A percentile compares a stretch with the other conserved stretches of the same genome.
phyloP scores from a whole-genome alignment of 805 yeast genomes.

The Sugiyamaella smithiae region DNA sequence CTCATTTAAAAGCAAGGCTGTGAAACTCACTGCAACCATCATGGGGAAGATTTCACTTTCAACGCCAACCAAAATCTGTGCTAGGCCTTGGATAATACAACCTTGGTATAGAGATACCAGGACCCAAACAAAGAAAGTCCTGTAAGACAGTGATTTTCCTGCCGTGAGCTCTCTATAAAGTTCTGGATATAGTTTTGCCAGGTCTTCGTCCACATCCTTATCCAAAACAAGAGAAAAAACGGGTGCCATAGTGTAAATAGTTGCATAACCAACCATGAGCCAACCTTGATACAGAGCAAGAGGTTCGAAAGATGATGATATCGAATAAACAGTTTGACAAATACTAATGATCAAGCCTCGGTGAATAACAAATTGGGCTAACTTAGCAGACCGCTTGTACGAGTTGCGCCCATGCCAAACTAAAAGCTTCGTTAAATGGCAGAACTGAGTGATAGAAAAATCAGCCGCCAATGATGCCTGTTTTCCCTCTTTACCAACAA shows the following conservation, averaged over 20 bases:
- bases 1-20: constrained; percentile 79
- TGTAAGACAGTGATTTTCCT: constrained; percentile 81
- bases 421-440: constrained; percentile 77
- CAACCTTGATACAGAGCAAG: constrained; percentile 93
- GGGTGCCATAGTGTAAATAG: constrained; percentile 97
- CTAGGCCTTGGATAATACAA: constrained; percentile 70
- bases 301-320: constrained; percentile 86
- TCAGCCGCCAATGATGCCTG: constrained; percentile 98
- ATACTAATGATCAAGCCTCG: constrained; percentile 92
- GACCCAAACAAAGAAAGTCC: constrained; percentile 90
- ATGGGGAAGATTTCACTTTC: constrained; percentile 50
- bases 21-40: constrained; percentile 85
- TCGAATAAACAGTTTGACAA: constrained; percentile 90
- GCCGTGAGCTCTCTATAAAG: constrained; percentile 86
- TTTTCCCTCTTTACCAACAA: constrained; percentile 97
- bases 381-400: constrained; percentile 90
- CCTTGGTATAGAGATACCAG: constrained; percentile 91
- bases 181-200: constrained; percentile 91
- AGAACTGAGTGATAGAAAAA: constrained; percentile 88
- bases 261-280: constrained; percentile 98
- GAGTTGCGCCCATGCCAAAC: constrained; percentile 99
- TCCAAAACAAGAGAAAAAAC: constrained; percentile 91
- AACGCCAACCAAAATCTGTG: constrained; percentile 74
- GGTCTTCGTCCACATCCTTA: constrained; percentile 82
- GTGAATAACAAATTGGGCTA: constrained; percentile 94